These are phyloP conservation scores for Salicornia ramosissima DNA, from an alignment of 148 eudicot species.

Conservation along the genomic window DNA sequence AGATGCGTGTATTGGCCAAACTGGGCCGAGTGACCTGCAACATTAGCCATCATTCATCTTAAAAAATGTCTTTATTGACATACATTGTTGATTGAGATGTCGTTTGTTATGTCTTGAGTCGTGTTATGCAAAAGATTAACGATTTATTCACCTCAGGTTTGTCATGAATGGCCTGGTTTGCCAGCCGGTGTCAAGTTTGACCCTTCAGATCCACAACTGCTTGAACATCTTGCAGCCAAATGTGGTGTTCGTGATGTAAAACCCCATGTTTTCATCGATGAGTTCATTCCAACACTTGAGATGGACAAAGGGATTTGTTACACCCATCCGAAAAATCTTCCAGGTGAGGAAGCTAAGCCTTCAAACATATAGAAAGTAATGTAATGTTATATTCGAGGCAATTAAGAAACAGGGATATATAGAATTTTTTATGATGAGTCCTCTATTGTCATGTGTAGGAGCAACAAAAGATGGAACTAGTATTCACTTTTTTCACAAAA, in stretches of 20 bases:
- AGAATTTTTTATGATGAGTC: not conserved
- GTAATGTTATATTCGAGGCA: not conserved
- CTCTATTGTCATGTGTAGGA: conserved; percentile 31
- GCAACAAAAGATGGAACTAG: conserved; percentile 60
- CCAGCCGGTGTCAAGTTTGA: conserved; percentile 83
- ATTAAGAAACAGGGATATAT: not conserved
- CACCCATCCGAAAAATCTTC: conserved; percentile 77
- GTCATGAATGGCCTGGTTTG: conserved; percentile 76
- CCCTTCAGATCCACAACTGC: conserved; percentile 61
- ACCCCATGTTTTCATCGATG: conserved; percentile 62
- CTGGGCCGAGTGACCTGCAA: too few relatives aligned
- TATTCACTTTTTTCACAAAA: conserved; percentile 64
- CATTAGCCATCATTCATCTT: not conserved
- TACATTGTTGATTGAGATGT: not conserved
- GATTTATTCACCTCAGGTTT: conserved; percentile 33
- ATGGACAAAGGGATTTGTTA: conserved; percentile 64
- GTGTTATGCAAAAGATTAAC: not conserved
- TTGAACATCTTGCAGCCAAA: conserved; percentile 66
- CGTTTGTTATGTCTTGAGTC: not conserved
- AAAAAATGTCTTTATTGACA: not conserved
- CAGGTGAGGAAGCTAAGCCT: conserved; percentile 50
- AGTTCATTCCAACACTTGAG: conserved; percentile 67
- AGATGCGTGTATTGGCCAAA: too few relatives aligned
- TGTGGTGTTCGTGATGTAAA: conserved; percentile 38
- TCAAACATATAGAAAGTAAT: not conserved